A percentile compares a stretch with the other conserved stretches of the same genome.
phyloP scores from a whole-genome alignment of 768 basidiomycete species.

The Trametes cubensis region DNA sequence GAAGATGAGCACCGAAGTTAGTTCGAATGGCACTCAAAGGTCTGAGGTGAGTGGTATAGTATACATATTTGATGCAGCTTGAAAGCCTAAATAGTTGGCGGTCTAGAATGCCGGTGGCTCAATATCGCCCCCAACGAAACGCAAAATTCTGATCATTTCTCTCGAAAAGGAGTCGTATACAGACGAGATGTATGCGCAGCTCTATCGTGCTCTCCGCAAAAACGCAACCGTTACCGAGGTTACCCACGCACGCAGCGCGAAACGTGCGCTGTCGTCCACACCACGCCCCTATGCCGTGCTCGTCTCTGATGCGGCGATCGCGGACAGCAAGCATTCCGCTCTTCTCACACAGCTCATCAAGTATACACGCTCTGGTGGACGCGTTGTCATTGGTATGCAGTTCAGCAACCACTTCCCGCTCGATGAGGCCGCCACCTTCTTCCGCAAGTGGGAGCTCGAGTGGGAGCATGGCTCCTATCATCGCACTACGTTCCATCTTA shows the following conservation, averaged over 20 bases:
- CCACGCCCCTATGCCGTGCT: constrained; percentile 34
- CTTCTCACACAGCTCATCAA: constrained; percentile 39
- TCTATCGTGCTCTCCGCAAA: constrained; percentile 12
- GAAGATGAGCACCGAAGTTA: no score
- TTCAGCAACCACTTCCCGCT: constrained; percentile 37
- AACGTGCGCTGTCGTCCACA: not conserved
- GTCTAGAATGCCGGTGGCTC: no score
- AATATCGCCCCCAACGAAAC: not conserved
- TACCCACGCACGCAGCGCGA: not conserved
- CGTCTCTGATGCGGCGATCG: constrained; percentile 41
- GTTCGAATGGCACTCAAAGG: no score
- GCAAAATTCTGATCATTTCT: constrained; percentile 11
- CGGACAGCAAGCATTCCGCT: constrained; percentile 25
- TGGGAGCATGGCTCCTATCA: constrained; percentile 46
- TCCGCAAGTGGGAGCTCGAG: constrained; percentile 29
- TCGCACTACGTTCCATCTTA: constrained; percentile 42
- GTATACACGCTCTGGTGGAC: constrained; percentile 43
- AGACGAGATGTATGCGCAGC: constrained; percentile 8
- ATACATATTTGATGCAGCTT: no score
- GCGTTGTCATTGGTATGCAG: constrained; percentile 39
- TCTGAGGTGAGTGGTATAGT: no score
- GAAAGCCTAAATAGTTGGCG: no score
- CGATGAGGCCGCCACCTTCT: constrained; percentile 24
- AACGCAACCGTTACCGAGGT: constrained; percentile 11
- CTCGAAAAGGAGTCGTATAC: constrained; percentile 15